Evolutionary conservation across 305 asterid genomes (phyloP), one percentile per base, ranked within the genome.

Genomic region (Fraxinus sp.): DNA sequence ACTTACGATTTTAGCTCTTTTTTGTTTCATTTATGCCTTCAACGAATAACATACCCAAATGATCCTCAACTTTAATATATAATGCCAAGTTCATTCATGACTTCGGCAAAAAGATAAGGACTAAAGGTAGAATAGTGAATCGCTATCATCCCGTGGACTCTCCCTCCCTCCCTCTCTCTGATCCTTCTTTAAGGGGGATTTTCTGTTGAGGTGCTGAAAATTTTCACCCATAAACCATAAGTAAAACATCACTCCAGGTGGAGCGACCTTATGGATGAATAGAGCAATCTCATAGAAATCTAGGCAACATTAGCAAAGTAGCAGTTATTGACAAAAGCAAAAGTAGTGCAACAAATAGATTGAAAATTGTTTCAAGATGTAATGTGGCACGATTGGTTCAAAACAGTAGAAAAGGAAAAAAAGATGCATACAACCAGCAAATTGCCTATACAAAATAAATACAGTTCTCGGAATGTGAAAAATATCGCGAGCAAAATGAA

Each of bases 391-490:
- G 49, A 52, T 82, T 70, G 5, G 5, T 70, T 26, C n/a, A 4
- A 59, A 36, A 46, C 4, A 59, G 22, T 9, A 16, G 37, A 14
- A 59, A 79, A 76, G 11, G 64, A 44, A 33, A 35, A 35, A 68
- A 64, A 55, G 77, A 80, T 41, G 57, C 57, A 28, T 11, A 71
- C 35, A 74, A 33, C 52, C 62, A 37, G 18, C 66, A 18, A 55
- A 11, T 30, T 18, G 37, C 30, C 49, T 9, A 71, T 76, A 80
- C 49, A 44, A 52, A 86, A 66, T 35, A 22, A 87, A 66, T 41
- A 30, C 24, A 59, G 36, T 10, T 76, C 52, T 55, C 16, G 68
- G 4, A 78, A 78, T 32, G 8, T 55, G 80, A 80, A 76, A 9
- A 73, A 7, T 24, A 13, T 64, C 55, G 44, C 37, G 7, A 14